Evolutionary conservation across 2,329 filamentous ascomycete species (phyloP).

Genomic region (Arthroderma uncinatum): DNA sequence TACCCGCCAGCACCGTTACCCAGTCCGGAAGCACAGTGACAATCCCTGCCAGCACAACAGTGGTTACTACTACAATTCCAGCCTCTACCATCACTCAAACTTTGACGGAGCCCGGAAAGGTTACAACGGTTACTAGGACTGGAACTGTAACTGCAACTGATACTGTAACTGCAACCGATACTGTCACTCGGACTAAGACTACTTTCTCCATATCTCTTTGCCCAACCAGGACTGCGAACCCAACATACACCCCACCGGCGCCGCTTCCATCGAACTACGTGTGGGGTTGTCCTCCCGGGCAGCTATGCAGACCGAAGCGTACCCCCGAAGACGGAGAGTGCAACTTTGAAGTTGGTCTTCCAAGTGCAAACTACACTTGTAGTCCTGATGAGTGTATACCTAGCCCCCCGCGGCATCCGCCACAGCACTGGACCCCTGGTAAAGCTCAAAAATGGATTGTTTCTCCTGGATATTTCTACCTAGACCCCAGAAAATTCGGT

Average conservation of each 20-base stretch:
- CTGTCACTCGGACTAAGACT: slow-evolving; percentile 7
- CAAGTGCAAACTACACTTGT: slow-evolving; percentile 30
- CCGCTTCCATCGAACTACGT: slow-evolving; percentile 22
- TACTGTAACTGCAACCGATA: slow-evolving; percentile 9
- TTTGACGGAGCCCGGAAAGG: slow-evolving; percentile 6
- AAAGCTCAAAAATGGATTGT: slow-evolving; percentile 40
- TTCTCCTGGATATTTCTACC: slow-evolving; percentile 50
- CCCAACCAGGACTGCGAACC: slow-evolving; percentile 22
- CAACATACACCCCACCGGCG: slow-evolving; percentile 21
- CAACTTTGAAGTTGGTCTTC: slow-evolving; percentile 32
- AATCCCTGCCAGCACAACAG: slow-evolving; percentile 13
- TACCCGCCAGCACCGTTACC: slow-evolving; percentile 15
- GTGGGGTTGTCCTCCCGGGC: slow-evolving; percentile 36
- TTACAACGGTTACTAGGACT: slow-evolving; percentile 11
- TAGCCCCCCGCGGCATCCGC: slow-evolving; percentile 21
- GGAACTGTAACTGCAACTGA: slow-evolving; percentile 10
- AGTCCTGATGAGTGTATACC: slow-evolving; percentile 31
- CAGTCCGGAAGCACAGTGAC: slow-evolving; percentile 11
- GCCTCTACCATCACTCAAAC: background rate
- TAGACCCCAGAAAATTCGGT: slow-evolving; percentile 53
- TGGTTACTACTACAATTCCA: slow-evolving; percentile 13
- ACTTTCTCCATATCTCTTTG: slow-evolving; percentile 19
- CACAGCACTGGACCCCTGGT: slow-evolving; percentile 22
- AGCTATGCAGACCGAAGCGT: slow-evolving; percentile 30
- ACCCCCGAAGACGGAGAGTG: slow-evolving; percentile 25